These are phyloP conservation scores for Verticillium zaregamsianum DNA, from an alignment of 2,329 filamentous ascomycete species.

Conservation along the genomic window DNA sequence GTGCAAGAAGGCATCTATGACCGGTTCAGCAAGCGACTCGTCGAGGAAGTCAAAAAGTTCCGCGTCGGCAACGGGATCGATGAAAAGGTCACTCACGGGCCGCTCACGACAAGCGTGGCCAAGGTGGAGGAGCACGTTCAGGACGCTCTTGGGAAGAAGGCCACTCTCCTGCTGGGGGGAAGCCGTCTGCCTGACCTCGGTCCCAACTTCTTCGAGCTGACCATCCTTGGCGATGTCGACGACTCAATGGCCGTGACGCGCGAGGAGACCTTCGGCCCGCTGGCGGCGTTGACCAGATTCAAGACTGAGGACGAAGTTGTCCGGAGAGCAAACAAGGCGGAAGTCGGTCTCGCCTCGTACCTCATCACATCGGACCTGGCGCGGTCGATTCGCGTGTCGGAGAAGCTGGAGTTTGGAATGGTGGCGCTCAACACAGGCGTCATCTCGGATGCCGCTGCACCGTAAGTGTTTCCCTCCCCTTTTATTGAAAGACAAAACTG, in stretches of 20 bases:
- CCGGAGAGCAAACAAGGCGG: slow-evolving; percentile 54
- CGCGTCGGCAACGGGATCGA: slow-evolving; percentile 54
- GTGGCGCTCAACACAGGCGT: slow-evolving; percentile 60
- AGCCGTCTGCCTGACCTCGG: slow-evolving; percentile 60
- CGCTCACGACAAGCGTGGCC: slow-evolving; percentile 63
- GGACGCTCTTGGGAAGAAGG: slow-evolving; percentile 59
- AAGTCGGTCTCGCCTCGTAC: slow-evolving; percentile 61
- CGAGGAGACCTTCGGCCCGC: slow-evolving; percentile 64
- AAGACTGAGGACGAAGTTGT: slow-evolving; percentile 63
- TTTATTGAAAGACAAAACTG: not conserved
- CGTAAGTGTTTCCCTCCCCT: slow-evolving; percentile 15
- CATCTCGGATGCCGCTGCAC: slow-evolving; percentile 19
- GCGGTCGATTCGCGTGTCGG: slow-evolving; percentile 60
- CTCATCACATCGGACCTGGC: slow-evolving; percentile 66
- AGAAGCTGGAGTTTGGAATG: slow-evolving; percentile 67
- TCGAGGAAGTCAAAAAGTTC: slow-evolving; percentile 49
- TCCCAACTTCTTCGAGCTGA: slow-evolving; percentile 65
- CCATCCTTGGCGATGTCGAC: slow-evolving; percentile 56
- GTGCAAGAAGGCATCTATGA: slow-evolving; percentile 76
- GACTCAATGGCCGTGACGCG: slow-evolving; percentile 51
- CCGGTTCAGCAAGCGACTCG: slow-evolving; percentile 57
- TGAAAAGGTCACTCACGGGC: slow-evolving; percentile 56
- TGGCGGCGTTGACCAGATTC: slow-evolving; percentile 60
- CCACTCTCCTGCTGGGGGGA: slow-evolving; percentile 55
- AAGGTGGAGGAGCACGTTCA: slow-evolving; percentile 59